Base-by-base conservation (phyloP, 1,139 yeast species). In the Sugiyamaella japonica region DNA sequence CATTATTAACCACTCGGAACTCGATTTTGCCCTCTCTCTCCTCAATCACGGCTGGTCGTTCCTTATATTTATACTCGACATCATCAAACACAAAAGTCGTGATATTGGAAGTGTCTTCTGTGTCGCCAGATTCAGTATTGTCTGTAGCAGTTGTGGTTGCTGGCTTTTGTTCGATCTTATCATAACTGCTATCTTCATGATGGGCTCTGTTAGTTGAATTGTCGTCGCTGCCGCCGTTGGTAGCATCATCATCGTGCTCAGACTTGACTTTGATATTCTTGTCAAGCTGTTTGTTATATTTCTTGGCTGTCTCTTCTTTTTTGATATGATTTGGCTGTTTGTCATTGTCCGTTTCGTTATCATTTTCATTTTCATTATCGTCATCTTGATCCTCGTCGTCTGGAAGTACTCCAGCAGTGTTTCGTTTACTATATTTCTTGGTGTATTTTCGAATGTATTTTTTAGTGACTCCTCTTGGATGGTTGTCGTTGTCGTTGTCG, bases 1-100 rank as follows among this genome's bases (percentile, higher is more conserved):
- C 99, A 71, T 93, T 93, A 70, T 93, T 93, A 36, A 93, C 99
- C 49, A 93, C 99, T 55, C 98, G 77, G 66, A 93, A 93, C 69
- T 91, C 97, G 58, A 93, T 93, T 61, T 86, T 83, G 0, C 96
- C 96, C 59, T 89, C 95, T 58, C 85, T 81, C 66, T 93, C 99
- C 68, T 91, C 99, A 16, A 90, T 77, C 2, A 91, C 98, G 5
- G 97, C 90, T 0, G 98, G 95, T 59, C 97, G 77, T 69, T 93
- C 99, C 65, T 86, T 88, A 72, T 87, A 91, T 28, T 89, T 83
- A 69, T 91, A 90, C 55, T 80, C 78, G n/a, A 81, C 82, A 1
- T 96, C 97, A 66, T 89, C 96, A 65, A 83, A 84, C 52, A 75
- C 77, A 64, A 83, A 84, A 13, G 75, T 47, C 73, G 78, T 44